These are phyloP conservation scores for Penicillium canescens DNA, from an alignment of 495 filamentous ascomycete species.

Conservation along the genomic window DNA sequence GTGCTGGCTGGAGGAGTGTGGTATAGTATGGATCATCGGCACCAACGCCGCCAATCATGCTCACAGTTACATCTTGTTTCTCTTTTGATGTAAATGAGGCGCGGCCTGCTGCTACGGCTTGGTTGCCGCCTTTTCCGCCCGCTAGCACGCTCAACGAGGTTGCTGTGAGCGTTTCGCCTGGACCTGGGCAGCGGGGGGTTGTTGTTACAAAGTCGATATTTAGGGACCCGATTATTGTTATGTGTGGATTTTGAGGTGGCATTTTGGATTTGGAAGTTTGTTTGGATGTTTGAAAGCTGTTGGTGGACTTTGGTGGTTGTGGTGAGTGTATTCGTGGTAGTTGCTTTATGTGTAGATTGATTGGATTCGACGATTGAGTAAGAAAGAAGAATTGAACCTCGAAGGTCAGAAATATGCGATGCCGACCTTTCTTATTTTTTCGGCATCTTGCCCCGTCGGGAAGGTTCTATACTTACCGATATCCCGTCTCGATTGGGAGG, in stretches of 20 bases:
- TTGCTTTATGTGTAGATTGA: neutral
- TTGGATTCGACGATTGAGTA: no score
- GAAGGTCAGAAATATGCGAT: no score
- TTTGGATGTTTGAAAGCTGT: neutral
- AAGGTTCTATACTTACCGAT: neutral
- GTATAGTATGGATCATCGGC: slow-evolving; percentile 23
- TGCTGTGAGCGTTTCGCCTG: slow-evolving; percentile 30
- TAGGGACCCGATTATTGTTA: slow-evolving; percentile 26
- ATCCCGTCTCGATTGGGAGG: neutral
- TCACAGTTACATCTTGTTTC: slow-evolving; percentile 22
- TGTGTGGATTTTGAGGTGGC: slow-evolving; percentile 5
- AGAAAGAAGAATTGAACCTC: no score
- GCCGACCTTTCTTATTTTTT: neutral
- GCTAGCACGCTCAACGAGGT: slow-evolving; percentile 24
- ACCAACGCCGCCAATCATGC: slow-evolving; percentile 29
- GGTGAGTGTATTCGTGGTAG: neutral
- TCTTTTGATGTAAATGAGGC: slow-evolving; percentile 17
- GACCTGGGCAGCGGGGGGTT: slow-evolving; percentile 21
- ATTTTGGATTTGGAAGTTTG: neutral
- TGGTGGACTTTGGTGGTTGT: neutral
- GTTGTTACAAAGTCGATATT: slow-evolving; percentile 32
- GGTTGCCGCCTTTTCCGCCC: slow-evolving; percentile 31
- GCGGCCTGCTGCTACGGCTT: slow-evolving; percentile 27
- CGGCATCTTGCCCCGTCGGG: neutral
- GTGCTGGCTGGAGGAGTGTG: slow-evolving; percentile 17